Evolutionary conservation across 257 asterid genomes (phyloP), one percentile per base, ranked within the genome.

Genomic region (Perilla frutescens): DNA sequence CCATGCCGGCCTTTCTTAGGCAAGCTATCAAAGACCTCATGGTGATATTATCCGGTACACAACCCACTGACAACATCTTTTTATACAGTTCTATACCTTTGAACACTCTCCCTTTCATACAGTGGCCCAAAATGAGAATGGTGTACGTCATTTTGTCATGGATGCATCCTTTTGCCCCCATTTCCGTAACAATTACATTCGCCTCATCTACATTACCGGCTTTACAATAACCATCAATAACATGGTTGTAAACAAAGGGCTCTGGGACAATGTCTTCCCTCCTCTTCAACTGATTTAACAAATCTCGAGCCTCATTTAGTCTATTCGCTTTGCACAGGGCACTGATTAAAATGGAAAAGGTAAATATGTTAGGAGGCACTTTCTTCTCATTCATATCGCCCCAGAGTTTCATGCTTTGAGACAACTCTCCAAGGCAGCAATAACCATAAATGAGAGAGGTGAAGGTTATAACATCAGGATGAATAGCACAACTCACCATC

Each of bases 71-170:
- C 72, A 87, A 61, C 98, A 91, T 94, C 84, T 87, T 90, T 71
- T 82, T 71, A 68, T 84, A 94, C 68, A 94, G 66, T 50, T 74
- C 77, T 71, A 90, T 79, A 40, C 96, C 96, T 73, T 91, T 97
- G 73, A 58, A 54, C 91, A 88, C 84, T 85, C 95, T 90, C 73
- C 98, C 98, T 85, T 91, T 94, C 98, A 91, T 90, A 85, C 99
- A 92, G 65, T 92, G 97, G 75, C 99, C 99, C 48, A 92, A 45
- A 79, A 92, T 92, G 76, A 95, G 89, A 77, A 90, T 95, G 51
- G 98, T 95, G 76, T 84, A 95, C 8, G 99, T 95, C 80, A 85
- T 74, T 82, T 86, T 92, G 84, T 95, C 99, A 77, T 88, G 96
- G 48, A 41, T 45, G 75, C 97, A 90, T 39, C 93, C 90, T 62